Base-by-base conservation (phyloP, 2,329 filamentous ascomycete genomes). In the Xylariaceae sp. region DNA sequence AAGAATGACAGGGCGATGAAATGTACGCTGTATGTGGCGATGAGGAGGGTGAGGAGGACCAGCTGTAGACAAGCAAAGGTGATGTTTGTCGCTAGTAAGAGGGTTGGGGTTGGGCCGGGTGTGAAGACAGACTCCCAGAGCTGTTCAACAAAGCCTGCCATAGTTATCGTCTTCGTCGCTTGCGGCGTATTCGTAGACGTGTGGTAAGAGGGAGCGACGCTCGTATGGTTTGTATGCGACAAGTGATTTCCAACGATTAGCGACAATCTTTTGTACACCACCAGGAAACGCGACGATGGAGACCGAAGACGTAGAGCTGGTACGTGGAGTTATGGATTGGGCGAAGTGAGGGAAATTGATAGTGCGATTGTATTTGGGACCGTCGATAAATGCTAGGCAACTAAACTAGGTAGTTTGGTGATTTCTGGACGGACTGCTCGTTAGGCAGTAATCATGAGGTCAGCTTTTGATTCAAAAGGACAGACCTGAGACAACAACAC, bases 61-160 rank as follows among this genome's bases (percentile, higher is more conserved):
- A 87, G 57, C 72, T 97, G 94, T 19, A 99, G 85, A 42, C 84
- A 83, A 60, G 85, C 91, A 71, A 99, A 99, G 58, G 89, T 86
- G 68, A 79, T 84, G 74, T 99, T 97, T 56, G 94, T 95, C 57
- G 94, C 94, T 68, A 91, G 75, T 54, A 97, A 80, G 60, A 99
- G 84, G 47, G 89, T 88, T 11, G 89, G 89, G 0, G 91, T 96
- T 46, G 92, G 84, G 54, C 94, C 94, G 0, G 92, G 89, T 4
- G 87, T 94, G 80, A 97, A 96, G 77, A 97, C 85, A 68, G 89
- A 95, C 69, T 88, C 82, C 88, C 90, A 95, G 57, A 96, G 86
- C 63, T 91, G 83, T 67, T 84, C 78, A 59, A 95, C 66, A 72
- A 86, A 86, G 64, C 75, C 69, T 11, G 83, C 74, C 82, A 85